phyloP scores from a whole-genome alignment of 2,329 filamentous ascomycete genomes.

The Calonectria ilicicola region DNA sequence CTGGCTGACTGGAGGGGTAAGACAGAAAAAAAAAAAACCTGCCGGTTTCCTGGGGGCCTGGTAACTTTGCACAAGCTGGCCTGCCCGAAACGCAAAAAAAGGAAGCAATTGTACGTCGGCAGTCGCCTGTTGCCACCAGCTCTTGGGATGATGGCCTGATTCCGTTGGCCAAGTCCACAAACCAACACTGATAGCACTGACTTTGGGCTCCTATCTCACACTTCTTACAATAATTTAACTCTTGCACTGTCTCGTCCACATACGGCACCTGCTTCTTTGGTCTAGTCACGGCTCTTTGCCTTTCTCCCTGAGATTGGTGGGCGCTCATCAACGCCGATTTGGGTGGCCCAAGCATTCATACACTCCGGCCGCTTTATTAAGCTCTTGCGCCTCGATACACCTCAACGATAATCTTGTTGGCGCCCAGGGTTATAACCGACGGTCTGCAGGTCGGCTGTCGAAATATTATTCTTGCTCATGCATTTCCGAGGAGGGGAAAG shows the following conservation, averaged over 20 bases:
- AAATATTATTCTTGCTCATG: background rate
- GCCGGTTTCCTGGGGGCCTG: conserved; percentile 1
- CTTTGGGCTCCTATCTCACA: conserved; percentile 20
- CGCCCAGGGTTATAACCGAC: background rate
- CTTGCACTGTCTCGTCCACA: conserved; percentile 14
- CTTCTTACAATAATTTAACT: conserved; percentile 13
- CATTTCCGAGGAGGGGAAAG: background rate
- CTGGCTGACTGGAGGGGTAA: background rate
- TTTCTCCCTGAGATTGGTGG: conserved; percentile 13
- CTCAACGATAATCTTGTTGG: conserved; percentile 17
- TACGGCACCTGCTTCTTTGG: conserved; percentile 23
- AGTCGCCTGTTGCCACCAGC: conserved; percentile 19
- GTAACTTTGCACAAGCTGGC: background rate
- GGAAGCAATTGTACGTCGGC: conserved; percentile 15
- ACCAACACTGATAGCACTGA: conserved; percentile 19
- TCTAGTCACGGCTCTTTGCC: conserved; percentile 13
- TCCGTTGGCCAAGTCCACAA: conserved; percentile 13
- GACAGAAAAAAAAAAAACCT: conserved; percentile 10
- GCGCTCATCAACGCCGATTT: conserved; percentile 5
- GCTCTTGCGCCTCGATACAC: background rate
- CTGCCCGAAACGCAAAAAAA: conserved; percentile 7
- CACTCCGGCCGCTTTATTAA: conserved; percentile 10
- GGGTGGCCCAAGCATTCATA: background rate
- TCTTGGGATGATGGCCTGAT: conserved; percentile 22
- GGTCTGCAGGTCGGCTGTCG: conserved; percentile 7